These are phyloP conservation scores for Hysterium pulicare DNA, from an alignment of 2,329 filamentous ascomycete species.

Conservation along the genomic window DNA sequence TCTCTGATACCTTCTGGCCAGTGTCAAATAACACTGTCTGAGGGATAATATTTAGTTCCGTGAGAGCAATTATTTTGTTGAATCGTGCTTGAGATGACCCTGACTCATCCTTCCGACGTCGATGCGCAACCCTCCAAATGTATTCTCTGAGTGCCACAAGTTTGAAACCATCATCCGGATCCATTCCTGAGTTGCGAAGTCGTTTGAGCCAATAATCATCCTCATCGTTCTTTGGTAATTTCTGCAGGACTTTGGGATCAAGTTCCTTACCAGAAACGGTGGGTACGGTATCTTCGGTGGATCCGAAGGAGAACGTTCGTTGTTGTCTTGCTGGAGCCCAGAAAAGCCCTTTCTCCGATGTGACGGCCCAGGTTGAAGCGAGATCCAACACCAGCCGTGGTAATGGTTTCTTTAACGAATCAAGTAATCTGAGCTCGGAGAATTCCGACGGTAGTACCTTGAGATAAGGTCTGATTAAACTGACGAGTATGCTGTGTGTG, in stretches of 20 bases:
- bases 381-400: conserved; percentile 79
- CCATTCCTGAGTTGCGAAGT: conserved; percentile 78
- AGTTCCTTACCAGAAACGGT: conserved; percentile 57
- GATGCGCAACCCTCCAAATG: conserved; percentile 79
- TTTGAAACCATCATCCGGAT: conserved; percentile 82
- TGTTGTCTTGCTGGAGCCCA: conserved; percentile 76
- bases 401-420: conserved; percentile 78
- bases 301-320: conserved; percentile 65
- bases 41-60: conserved; percentile 71
- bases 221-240: conserved; percentile 76
- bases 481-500: conserved; percentile 75
- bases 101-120: conserved; percentile 58
- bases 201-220: conserved; percentile 91
- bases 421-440: conserved; percentile 70
- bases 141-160: conserved; percentile 83
- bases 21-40: conserved; percentile 94
- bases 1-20: conserved; percentile 53
- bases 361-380: conserved; percentile 79
- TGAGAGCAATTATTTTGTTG: conserved; percentile 70
- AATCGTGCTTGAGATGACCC: conserved; percentile 45
- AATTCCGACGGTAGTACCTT: conserved; percentile 69
- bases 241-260: conserved; percentile 57
- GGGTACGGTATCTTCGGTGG: conserved; percentile 52
- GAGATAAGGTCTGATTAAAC: conserved; percentile 76
- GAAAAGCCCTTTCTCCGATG: conserved; percentile 75